These are phyloP conservation scores for Kwoniella mangroviensis DNA, from an alignment of 768 basidiomycete species.

Conservation along the genomic window DNA sequence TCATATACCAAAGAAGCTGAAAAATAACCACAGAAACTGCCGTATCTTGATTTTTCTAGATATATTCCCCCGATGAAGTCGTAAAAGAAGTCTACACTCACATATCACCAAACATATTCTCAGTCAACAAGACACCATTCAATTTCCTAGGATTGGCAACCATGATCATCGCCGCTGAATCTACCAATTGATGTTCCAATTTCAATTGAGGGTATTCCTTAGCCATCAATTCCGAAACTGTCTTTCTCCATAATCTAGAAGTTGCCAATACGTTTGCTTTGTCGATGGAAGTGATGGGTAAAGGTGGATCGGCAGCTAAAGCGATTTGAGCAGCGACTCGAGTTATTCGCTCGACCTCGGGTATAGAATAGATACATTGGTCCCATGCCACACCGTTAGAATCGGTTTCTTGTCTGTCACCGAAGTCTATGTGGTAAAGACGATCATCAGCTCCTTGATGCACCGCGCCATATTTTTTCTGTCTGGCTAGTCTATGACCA, in stretches of 20 bases:
- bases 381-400: conserved; percentile 77
- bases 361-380: conserved; percentile 87
- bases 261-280: conserved; percentile 98
- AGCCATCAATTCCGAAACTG: conserved; percentile 80
- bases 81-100: conserved; percentile 60
- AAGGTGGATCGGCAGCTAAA: conserved; percentile 76
- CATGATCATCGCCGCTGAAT: conserved; percentile 95
- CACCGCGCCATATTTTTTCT: neutral
- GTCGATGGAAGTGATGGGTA: conserved; percentile 90
- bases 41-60: too few relatives aligned
- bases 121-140: conserved; percentile 92
- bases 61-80: neutral
- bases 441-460: neutral
- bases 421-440: conserved; percentile 67
- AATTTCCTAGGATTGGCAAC: conserved; percentile 86
- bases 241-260: conserved; percentile 90
- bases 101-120: conserved; percentile 98
- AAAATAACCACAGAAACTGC: too few relatives aligned
- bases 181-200: conserved; percentile 89
- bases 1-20: conserved; percentile 11
- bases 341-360: conserved; percentile 91
- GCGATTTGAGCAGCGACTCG: conserved; percentile 95
- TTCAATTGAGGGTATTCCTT: conserved; percentile 86
- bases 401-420: conserved; percentile 84
- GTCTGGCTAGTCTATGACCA: neutral